Evolutionary conservation across 345 rosid species (phyloP).

Genomic region (Moricandia moricandioides): DNA sequence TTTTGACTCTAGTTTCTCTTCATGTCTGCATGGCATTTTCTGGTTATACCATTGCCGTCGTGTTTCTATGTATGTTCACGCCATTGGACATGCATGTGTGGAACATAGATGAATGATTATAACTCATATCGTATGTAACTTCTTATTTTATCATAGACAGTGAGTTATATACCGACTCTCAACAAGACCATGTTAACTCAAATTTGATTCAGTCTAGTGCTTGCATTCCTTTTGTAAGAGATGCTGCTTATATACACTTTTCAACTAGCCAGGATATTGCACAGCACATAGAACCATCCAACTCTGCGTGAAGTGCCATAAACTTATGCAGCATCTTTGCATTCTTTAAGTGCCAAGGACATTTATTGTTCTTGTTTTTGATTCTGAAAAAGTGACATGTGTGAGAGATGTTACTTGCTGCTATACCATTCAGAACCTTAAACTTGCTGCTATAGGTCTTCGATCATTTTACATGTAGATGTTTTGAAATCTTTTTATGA

Average conservation of each 20-base stretch:
- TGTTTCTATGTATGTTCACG: not conserved
- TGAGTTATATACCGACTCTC: not conserved
- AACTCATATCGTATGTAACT: no score
- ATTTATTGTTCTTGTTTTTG: not conserved
- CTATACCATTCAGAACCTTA: not conserved
- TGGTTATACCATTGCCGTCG: not conserved
- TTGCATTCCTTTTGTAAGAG: no score
- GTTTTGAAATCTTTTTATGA: not conserved
- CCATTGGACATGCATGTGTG: not conserved
- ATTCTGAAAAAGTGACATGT: not conserved
- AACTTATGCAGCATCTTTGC: not conserved
- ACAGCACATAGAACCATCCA: not conserved
- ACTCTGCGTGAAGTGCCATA: not conserved
- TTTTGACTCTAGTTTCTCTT: not conserved
- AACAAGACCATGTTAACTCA: not conserved
- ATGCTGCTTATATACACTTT: not conserved
- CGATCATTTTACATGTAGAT: not conserved
- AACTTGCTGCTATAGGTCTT: not conserved
- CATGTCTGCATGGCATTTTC: not conserved
- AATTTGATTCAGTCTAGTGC: no score
- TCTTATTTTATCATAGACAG: no score
- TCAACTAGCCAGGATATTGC: not conserved
- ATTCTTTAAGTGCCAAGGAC: not conserved
- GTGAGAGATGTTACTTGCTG: not conserved
- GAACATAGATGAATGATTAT: not conserved